Percentiles rank a stretch among this genome's conserved stretches.
Evolutionary conservation across 2,329 filamentous ascomycete species (phyloP).

Genomic region (Aureobasidium vineae): DNA sequence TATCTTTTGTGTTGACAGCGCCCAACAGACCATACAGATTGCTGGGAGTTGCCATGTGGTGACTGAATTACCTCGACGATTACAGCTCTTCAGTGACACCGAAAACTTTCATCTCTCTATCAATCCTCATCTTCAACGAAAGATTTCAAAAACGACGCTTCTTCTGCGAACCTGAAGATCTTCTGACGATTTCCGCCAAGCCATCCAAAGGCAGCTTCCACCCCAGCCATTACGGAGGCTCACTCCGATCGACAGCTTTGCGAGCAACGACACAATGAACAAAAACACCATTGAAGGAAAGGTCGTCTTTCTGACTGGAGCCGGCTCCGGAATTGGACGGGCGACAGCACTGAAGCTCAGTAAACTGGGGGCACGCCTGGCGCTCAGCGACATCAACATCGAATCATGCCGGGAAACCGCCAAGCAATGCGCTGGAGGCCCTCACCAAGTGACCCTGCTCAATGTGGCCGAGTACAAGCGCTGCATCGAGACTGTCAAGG

Average conservation of each 20-base stretch:
- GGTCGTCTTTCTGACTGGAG: conserved; percentile 37
- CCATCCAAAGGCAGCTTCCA: not conserved
- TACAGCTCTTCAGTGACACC: not conserved
- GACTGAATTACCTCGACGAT: not conserved
- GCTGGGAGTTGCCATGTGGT: conserved; percentile 22
- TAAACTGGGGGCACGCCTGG: conserved; percentile 44
- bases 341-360: conserved; percentile 48
- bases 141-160: not conserved
- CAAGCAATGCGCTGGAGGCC: conserved; percentile 33
- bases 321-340: conserved; percentile 44
- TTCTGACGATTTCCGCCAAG: conserved; percentile 3
- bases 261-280: not conserved
- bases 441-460: conserved; percentile 42
- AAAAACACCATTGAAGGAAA: conserved; percentile 30
- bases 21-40: conserved; percentile 27
- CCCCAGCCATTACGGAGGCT: not conserved
- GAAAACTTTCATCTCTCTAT: conserved; percentile 3
- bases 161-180: not conserved
- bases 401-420: conserved; percentile 35
- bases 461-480: conserved; percentile 33
- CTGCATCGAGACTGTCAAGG: conserved; percentile 32
- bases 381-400: conserved; percentile 44
- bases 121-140: not conserved
- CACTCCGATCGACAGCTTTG: not conserved
- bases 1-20: conserved; percentile 20